Evolutionary conservation across 176 grass and related monocot genomes (phyloP), one percentile per base, ranked within the genome.

Genomic region (Pontederia crassipes): DNA sequence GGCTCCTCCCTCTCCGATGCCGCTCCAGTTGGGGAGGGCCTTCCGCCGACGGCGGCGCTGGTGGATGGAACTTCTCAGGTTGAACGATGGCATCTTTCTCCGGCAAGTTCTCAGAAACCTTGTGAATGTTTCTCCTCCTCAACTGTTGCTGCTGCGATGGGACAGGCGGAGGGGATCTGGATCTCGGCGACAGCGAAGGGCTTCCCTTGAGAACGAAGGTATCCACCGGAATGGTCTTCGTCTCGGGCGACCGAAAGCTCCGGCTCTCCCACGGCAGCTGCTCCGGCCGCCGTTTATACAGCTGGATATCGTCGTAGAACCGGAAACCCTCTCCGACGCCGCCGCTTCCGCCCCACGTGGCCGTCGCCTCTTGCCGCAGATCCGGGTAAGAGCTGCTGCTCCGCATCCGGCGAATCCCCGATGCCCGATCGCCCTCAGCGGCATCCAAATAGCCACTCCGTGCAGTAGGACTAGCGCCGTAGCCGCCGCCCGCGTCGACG

Each of bases 301-400:
- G 64, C 73, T 92, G 73, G 24, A 48, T 73, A 59, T 98, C 84
- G 75, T 98, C 84, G 69, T 67, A 88, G 52, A 75, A 77, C 10
- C 82, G 77, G 82, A 84, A 98, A 11, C 61, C 81, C 47, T 54
- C 32, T 32, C 80, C 84, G 10, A 79, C 78, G 18, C 62, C 69
- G 14, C 60, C 52, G 45, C 62, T 76, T 24, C 20, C 20, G 1
- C 71, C 71, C 87, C 79, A 91, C 3, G 72, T 71, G 20, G 67
- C 82, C 58, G 71, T 73, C 64, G 57, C 80, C 8, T 85, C 86
- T 0, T 52, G 70, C 68, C 87, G 72, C 17, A 91, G 84, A 77
- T 98, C 84, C 26, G 82, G 88, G 77, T 89, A 93, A 7, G 88
- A 98, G 77, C 81, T 86, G 74, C 74, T 93, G 82, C 82, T 98